Conservation (phyloP, 2,329 filamentous ascomycete species). For the Talaromyces sp. region DNA sequence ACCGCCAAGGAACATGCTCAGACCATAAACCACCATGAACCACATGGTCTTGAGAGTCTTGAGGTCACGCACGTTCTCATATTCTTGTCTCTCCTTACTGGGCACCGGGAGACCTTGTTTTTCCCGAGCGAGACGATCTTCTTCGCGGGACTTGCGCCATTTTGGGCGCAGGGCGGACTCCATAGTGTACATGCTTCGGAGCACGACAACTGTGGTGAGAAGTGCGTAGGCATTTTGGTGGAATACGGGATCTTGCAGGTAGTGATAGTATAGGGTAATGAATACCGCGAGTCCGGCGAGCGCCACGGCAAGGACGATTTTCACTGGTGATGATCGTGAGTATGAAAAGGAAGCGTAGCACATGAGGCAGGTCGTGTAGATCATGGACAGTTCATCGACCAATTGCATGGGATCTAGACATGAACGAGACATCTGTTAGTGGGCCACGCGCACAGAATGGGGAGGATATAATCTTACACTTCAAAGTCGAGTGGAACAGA, state of each 20-base stretch:
- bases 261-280: conserved; percentile 78
- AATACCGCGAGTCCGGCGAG: conserved; percentile 58
- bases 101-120: conserved; percentile 36
- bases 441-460: neutral
- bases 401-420: conserved; percentile 58
- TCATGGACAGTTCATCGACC: conserved; percentile 68
- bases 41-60: conserved; percentile 67
- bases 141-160: conserved; percentile 48
- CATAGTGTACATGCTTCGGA: conserved; percentile 75
- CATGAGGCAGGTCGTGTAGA: conserved; percentile 69
- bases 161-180: conserved; percentile 61
- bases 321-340: conserved; percentile 52
- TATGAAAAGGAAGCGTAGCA: conserved; percentile 73
- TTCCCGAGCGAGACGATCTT: conserved; percentile 42
- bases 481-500: conserved; percentile 61
- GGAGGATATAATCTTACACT: conserved; percentile 46
- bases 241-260: conserved; percentile 76
- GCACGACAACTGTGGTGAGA: conserved; percentile 66
- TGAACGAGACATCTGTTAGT: too few relatives aligned
- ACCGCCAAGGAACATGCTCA: conserved; percentile 68
- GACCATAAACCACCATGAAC: conserved; percentile 66
- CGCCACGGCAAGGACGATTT: conserved; percentile 54
- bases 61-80: conserved; percentile 54
- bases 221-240: conserved; percentile 76
- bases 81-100: conserved; percentile 44